Conservation (phyloP, 805 yeast species). For the Yamadazyma ubonensis region DNA sequence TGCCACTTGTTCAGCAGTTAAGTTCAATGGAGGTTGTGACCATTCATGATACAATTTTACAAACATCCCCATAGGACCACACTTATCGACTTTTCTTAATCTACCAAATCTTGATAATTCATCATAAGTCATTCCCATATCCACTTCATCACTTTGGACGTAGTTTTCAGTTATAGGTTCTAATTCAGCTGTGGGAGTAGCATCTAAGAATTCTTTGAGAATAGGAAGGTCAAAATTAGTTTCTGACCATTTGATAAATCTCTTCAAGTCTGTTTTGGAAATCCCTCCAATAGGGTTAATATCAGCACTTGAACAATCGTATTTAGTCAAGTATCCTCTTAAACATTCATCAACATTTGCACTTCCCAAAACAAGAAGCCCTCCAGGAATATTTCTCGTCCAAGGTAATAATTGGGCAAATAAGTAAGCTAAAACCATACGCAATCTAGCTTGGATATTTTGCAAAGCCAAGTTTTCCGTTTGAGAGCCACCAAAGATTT, state of each 20-base stretch:
- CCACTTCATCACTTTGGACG: slow-evolving; percentile 94
- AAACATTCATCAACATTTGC: slow-evolving; percentile 97
- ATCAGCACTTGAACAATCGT: slow-evolving; percentile 97
- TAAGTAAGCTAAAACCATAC: slow-evolving; percentile 92
- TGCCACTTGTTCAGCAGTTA: slow-evolving; percentile 82
- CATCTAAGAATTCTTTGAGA: slow-evolving; percentile 73
- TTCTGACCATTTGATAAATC: slow-evolving; percentile 80
- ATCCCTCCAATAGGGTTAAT: slow-evolving; percentile 98
- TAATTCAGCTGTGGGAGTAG: slow-evolving; percentile 96
- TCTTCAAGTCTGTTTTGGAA: slow-evolving; percentile 87
- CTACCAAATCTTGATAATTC: slow-evolving; percentile 90
- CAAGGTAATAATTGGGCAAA: slow-evolving; percentile 96
- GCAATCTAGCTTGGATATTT: slow-evolving; percentile 91
- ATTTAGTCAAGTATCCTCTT: slow-evolving; percentile 93
- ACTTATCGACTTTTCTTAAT: slow-evolving; percentile 85
- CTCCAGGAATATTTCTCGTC: slow-evolving; percentile 78
- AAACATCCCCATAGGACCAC: slow-evolving; percentile 97
- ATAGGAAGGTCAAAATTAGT: slow-evolving; percentile 71
- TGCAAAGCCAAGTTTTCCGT: slow-evolving; percentile 93
- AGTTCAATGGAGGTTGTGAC: slow-evolving; percentile 64
- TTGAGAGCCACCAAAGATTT: slow-evolving; percentile 89
- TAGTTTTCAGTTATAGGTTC: slow-evolving; percentile 93
- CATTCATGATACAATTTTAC: slow-evolving; percentile 86
- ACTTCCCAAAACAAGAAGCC: slow-evolving; percentile 87
- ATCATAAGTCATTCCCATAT: slow-evolving; percentile 98